Base-by-base conservation (phyloP, 306 rosid species). In the Sphenostylis stenocarpa region DNA sequence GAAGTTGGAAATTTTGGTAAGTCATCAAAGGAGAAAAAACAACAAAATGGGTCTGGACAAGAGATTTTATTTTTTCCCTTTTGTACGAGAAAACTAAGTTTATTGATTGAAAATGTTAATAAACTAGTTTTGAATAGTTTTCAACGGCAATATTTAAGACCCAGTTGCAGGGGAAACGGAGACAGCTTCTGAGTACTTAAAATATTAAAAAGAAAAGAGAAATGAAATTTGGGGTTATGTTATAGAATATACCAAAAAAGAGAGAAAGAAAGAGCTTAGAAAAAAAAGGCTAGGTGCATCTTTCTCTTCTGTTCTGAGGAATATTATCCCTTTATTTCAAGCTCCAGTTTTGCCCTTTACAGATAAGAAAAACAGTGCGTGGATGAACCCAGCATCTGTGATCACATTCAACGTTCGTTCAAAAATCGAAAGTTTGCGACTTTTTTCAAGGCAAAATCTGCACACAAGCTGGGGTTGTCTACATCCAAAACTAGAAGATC, bases 151-250 rank as follows among this genome's bases (percentile, higher is more conserved):
- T 83, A 84, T 78, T 73, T 86, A 87, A 84, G 72, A 85, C 75
- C 95, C 55, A 88, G 73, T 91, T 85, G 97, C 84, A 86, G 91
- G 81, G 64, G 21, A 83, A 77, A 82, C 47, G 76, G 90, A 89
- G 92, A 78, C 92, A 86, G 51, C 70, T 24, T 66, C 85, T 72
- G 76, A 75, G 62, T 80, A 71, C 66, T 52, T 41, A 78, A 49
- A 75, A 28, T 17, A 60, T 45, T 19, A 28, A 28, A 31, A 71
- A 53, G 6, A 29, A 43, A 58, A 73, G 13, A 12, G 10, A 52
- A 49, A 72, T 11, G 20, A 77, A 63, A 26, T n/a, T 51, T 62
- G 56, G 23, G 70, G 4, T 56, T 48, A 82, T 52, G 4, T 56
- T 48, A 84, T 52, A 47, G 67, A 73, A 79, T 67, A 73, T 29